Base-by-base conservation (phyloP, 2,329 filamentous ascomycete species). In the Nemania abortiva region DNA sequence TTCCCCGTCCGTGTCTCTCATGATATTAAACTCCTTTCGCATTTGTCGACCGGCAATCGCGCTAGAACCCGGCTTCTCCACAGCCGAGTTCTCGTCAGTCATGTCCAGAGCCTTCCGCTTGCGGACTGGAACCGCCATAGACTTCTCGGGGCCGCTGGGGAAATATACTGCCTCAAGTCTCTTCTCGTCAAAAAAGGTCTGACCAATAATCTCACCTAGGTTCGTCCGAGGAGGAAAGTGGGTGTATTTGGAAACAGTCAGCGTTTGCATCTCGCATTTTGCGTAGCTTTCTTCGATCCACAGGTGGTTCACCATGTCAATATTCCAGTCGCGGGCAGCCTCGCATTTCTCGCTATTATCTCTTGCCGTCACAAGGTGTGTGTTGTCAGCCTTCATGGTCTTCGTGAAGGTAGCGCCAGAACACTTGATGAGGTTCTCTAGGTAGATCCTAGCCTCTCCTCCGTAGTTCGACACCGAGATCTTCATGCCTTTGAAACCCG, bases 221-320 rank as follows among this genome's bases (percentile, higher is more conserved):
- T 99, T 98, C 1, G 95, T 98, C 65, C 94, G 88, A 11, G 88
- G 87, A 18, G 96, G 96, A 73, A 98, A 99, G 77, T 94, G 91
- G 0, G 88, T 93, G 78, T 97, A 99, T 71, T 91, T 91, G 9
- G 87, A 84, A 60, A 92, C 88, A 3, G 92, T 91, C 24, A 95
- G 82, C 0, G 89, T 88, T 78, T 93, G 91, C 66, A 91, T 84
- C 76, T 92, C 87, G 83, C 94, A 97, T 78, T 92, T 94, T 1
- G 95, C 94, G 77, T 98, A 99, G 80, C 94, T 97, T 77, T 99
- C 96, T 80, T 99, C 96, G 54, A 99, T 87, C 96, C 96, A 99
- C 0, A 99, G 86, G 78, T 99, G 96, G 79, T 98, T 99, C 75
- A 97, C 85, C 75, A 97, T 91, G 65, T 94, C 84, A 63, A 98